Evolutionary conservation across 2,329 filamentous ascomycete species (phyloP), one percentile per base, ranked within the genome.

Genomic region (Grosmannia serpens): DNA sequence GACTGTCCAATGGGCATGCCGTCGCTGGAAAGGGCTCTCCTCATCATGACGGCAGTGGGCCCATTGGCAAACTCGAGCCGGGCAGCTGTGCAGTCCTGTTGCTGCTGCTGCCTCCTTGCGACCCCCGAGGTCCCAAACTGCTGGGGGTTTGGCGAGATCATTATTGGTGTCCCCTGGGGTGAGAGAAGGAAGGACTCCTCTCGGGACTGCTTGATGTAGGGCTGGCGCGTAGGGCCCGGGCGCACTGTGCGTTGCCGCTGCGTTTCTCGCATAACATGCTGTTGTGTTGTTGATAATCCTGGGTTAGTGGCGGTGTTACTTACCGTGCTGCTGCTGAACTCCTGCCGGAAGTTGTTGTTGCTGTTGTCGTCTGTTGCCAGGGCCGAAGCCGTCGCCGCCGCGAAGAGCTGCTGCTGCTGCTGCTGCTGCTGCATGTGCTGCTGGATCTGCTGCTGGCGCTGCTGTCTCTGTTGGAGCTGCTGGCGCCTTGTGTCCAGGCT

Each of bases 171-270:
- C 64, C 74, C 74, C 67, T 79, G 74, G 51, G 81, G 79, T 55
- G 82, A 82, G 64, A 81, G 72, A 47, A 83, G 71, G 9, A 55
- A 31, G 66, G 74, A 77, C 69, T 82, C 82, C 73, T 74, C 75
- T 61, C 69, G 67, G 63, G 64, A 63, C 59, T 62, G 64, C 62
- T 65, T 61, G 62, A 58, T 58, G 41, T 61, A 61, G 59, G 58
- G 67, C 68, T 73, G 73, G 61, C 63, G 61, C 60, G 70, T 79
- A 81, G 27, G 26, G 53, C 87, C 86, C 83, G 87, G 87, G 84
- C 88, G 85, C 82, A 83, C 82, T 81, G 84, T 81, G 82, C 83
- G 84, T 79, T 91, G 88, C 85, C 89, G 84, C 83, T 92, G 89
- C 85, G 87, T 82, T 88, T 89, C 88, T 86, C 86, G 87, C 85